Evolutionary conservation across 2,329 filamentous ascomycete species (phyloP).

Genomic region (Penicillium sp.): DNA sequence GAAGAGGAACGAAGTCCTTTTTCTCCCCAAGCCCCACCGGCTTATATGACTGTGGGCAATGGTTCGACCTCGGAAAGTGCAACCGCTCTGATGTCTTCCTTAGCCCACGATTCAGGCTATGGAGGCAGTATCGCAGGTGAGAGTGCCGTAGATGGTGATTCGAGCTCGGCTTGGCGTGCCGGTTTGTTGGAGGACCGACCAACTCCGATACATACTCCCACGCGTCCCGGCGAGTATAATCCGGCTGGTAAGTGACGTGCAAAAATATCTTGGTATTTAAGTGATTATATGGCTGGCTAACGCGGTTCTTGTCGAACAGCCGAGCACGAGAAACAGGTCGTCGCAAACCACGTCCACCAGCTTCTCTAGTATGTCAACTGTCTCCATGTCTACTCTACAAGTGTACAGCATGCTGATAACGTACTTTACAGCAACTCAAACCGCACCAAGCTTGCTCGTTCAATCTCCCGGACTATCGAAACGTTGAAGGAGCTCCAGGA

Average conservation of each 20-base stretch:
- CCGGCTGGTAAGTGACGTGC: conserved; percentile 37
- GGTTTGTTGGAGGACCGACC: conserved; percentile 59
- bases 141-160: conserved; percentile 48
- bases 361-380: conserved; percentile 67
- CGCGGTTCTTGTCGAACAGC: conserved; percentile 30
- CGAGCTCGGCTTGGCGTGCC: conserved; percentile 54
- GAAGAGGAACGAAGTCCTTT: conserved; percentile 31
- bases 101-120: conserved; percentile 90
- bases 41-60: conserved; percentile 85
- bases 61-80: conserved; percentile 81
- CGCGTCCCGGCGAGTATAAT: conserved; percentile 50
- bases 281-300: conserved; percentile 14
- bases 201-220: conserved; percentile 57
- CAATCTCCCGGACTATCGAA: conserved; percentile 84
- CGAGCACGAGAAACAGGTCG: conserved; percentile 65
- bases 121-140: conserved; percentile 75
- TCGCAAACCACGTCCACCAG: conserved; percentile 85
- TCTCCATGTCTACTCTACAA: not conserved
- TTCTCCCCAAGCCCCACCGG: conserved; percentile 47
- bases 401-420: conserved; percentile 14
- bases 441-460: conserved; percentile 78
- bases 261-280: not conserved
- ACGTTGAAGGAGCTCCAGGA: conserved; percentile 79
- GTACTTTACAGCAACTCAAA: conserved; percentile 68
- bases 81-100: conserved; percentile 72